These are phyloP conservation scores for Pseudomassariella vexata DNA, from an alignment of 2,329 filamentous ascomycete genomes.

Conservation along the genomic window DNA sequence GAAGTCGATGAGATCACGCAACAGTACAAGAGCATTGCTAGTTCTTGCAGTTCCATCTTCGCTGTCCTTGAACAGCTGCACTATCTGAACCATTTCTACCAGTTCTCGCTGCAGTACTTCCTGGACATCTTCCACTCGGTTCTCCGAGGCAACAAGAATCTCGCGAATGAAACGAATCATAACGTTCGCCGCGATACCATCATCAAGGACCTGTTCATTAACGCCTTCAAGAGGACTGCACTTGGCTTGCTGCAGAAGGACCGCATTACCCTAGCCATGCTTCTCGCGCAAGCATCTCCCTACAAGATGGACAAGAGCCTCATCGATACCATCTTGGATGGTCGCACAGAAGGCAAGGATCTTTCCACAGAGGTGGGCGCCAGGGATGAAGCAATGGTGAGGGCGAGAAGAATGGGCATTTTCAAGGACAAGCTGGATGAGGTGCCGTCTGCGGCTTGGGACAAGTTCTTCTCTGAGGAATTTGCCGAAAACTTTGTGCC, in stretches of 20 bases:
- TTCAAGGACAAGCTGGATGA: slow-evolving; percentile 68
- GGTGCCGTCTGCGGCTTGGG: slow-evolving; percentile 63
- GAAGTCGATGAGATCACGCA: slow-evolving; percentile 95
- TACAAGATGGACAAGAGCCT: slow-evolving; percentile 90
- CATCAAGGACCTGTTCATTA: slow-evolving; percentile 84
- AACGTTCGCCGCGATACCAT: slow-evolving; percentile 82
- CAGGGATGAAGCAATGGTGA: slow-evolving; percentile 62
- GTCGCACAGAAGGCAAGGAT: slow-evolving; percentile 68
- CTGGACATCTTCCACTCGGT: slow-evolving; percentile 95
- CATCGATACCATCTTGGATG: slow-evolving; percentile 81
- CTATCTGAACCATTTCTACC: slow-evolving; percentile 98
- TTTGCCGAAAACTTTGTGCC: slow-evolving; percentile 82
- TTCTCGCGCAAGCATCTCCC: slow-evolving; percentile 91
- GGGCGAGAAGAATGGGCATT: slow-evolving; percentile 61
- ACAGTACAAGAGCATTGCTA: slow-evolving; percentile 88
- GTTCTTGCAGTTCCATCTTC: slow-evolving; percentile 95
- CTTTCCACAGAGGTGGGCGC: slow-evolving; percentile 63
- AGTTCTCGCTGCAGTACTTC: slow-evolving; percentile 98
- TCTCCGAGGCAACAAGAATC: slow-evolving; percentile 70
- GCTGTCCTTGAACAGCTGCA: slow-evolving; percentile 95
- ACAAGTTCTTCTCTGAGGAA: slow-evolving; percentile 78
- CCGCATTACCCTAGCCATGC: slow-evolving; percentile 86
- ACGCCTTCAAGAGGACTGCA: slow-evolving; percentile 88
- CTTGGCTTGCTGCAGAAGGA: slow-evolving; percentile 90
- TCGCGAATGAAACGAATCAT: slow-evolving; percentile 67